These are phyloP conservation scores for Colletotrichum sp. DNA, from an alignment of 2,329 filamentous ascomycete species.

Conservation along the genomic window DNA sequence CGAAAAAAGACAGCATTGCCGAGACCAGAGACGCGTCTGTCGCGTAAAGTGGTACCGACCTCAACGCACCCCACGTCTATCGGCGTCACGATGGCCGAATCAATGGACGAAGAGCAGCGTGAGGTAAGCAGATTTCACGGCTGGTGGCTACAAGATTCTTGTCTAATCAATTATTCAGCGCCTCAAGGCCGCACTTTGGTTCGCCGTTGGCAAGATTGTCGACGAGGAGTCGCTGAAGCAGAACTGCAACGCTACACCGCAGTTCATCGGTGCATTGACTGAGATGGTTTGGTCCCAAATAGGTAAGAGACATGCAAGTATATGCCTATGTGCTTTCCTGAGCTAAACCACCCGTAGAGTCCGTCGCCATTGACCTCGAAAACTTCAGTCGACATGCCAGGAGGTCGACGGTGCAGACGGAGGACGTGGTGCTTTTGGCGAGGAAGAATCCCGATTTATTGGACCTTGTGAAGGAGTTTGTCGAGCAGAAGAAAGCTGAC, in stretches of 20 bases:
- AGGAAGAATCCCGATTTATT: constrained; percentile 87
- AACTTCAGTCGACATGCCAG: constrained; percentile 76
- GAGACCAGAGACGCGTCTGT: neutral
- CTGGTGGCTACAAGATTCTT: fast-evolving
- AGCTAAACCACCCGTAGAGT: constrained; percentile 44
- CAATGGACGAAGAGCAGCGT: constrained; percentile 35
- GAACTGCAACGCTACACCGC: constrained; percentile 85
- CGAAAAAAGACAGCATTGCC: neutral
- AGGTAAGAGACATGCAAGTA: constrained; percentile 53
- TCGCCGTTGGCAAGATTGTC: constrained; percentile 83
- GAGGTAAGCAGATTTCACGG: constrained; percentile 32
- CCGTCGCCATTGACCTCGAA: constrained; percentile 62
- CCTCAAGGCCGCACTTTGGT: constrained; percentile 86
- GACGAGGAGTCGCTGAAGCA: constrained; percentile 79
- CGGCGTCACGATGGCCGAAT: constrained; percentile 35
- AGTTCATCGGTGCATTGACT: constrained; percentile 86
- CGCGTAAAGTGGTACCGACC: constrained; percentile 18
- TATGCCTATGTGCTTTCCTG: neutral
- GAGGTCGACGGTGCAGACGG: constrained; percentile 78
- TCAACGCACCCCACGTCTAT: neutral
- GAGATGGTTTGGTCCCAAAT: constrained; percentile 90
- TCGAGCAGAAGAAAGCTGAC: constrained; percentile 64
- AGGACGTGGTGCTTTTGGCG: constrained; percentile 87
- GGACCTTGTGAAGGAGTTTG: constrained; percentile 72
- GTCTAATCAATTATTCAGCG: constrained; percentile 54